Base-by-base conservation (phyloP, 176 grass and related monocot species). In the Oryza rufipogon region DNA sequence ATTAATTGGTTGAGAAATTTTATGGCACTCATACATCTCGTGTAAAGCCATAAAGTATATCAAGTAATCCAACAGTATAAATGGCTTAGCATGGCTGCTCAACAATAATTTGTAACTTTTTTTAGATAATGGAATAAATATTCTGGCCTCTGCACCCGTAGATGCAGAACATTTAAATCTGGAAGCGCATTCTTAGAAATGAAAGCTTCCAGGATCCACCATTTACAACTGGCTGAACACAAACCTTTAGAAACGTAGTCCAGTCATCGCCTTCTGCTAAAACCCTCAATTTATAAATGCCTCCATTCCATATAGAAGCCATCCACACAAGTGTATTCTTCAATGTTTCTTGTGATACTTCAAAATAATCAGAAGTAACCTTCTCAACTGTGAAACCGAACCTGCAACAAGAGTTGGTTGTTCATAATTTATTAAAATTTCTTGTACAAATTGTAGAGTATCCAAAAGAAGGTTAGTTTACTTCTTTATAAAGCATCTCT, bases 221-320 rank as follows among this genome's bases (percentile, higher is more conserved):
- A 44, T 70, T 70, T 11, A 65, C 44, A 85, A 87, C 47, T 72
- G 86, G 65, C 32, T 82, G 13, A 81, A 73, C 42, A 87, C 85
- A 73, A 70, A 99, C 96, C 93, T 99, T 94, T 52, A 92, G 68
- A 85, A 99, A 77, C 41, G 82, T 81, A 80, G 58, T 64, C 93
- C 93, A 99, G 54, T 99, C 88, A 45, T 88, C 88, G 72, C 96
- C 96, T 87, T 91, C 81, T 60, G 93, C 91, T 64, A 99, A 39
- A 88, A 86, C 36, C 84, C 85, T 95, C 83, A 99, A 41, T 22
- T 86, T 71, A 87, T 69, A 81, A 89, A 98, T 65, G 25, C 83
- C 84, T 78, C 80, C 60, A 78, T 99, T 99, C 96, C 96, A 99
- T 74, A 78, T 38, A 68, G 91, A 91, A 76, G 91, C 91, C 23